phyloP scores from a whole-genome alignment of 208 protist species.

The Leishmania martiniquensis region DNA sequence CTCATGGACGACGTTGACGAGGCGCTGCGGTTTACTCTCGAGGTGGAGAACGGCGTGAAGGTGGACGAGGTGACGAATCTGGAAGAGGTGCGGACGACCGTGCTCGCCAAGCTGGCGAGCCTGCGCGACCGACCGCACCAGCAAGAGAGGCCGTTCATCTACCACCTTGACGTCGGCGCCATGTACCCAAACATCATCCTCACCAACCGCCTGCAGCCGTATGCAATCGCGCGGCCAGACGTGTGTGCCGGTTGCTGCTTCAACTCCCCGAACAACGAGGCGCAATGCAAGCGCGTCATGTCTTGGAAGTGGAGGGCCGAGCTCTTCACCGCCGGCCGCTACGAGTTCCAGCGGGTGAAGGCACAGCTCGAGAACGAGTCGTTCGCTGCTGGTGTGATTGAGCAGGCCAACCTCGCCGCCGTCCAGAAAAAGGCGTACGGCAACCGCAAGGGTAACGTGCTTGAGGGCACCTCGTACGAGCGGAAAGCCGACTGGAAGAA shows the following conservation, averaged over 20 bases:
- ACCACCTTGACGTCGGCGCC: slow-evolving; percentile 99
- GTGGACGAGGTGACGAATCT: slow-evolving; percentile 95
- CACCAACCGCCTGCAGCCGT: slow-evolving; percentile 99
- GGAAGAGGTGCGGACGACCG: slow-evolving; percentile 78
- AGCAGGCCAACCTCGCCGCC: slow-evolving; percentile 85
- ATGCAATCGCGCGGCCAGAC: slow-evolving; percentile 95
- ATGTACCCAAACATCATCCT: slow-evolving; percentile 99
- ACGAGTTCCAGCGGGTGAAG: slow-evolving; percentile 96
- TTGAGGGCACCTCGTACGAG: slow-evolving; percentile 90
- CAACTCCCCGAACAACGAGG: slow-evolving; percentile 96
- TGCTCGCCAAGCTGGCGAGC: slow-evolving; percentile 76
- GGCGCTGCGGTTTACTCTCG: slow-evolving; percentile 91
- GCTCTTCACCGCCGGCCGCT: slow-evolving; percentile 94
- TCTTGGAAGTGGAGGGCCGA: slow-evolving; percentile 99
- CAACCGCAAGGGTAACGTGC: slow-evolving; percentile 90
- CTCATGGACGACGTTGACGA: slow-evolving; percentile 96
- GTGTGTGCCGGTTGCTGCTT: slow-evolving; percentile 98
- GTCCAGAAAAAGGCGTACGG: slow-evolving; percentile 93
- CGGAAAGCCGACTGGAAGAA: slow-evolving; percentile 60
- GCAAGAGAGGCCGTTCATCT: slow-evolving; percentile 96
- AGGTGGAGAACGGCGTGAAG: slow-evolving; percentile 86
- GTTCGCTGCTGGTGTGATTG: slow-evolving; percentile 79
- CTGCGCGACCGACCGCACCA: slow-evolving; percentile 92
- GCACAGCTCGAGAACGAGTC: slow-evolving; percentile 97
- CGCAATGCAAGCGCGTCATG: slow-evolving; percentile 97